Evolutionary conservation across 2,329 filamentous ascomycete species (phyloP), one percentile per base, ranked within the genome.

Genomic region (Fusarium solani-melongenae): DNA sequence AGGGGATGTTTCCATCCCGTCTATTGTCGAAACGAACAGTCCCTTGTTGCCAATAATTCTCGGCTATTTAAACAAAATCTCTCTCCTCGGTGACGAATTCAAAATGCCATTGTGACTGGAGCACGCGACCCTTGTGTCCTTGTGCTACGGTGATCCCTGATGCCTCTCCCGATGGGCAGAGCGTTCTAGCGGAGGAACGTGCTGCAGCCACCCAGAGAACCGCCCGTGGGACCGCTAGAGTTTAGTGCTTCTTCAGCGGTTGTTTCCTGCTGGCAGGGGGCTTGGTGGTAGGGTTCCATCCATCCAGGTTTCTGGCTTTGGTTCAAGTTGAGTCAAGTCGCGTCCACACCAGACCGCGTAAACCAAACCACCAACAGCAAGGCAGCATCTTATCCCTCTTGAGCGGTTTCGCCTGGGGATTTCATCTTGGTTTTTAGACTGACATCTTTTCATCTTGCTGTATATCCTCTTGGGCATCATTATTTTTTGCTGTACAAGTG

Each of bases 321-420:
- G 49, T 44, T 20, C 27, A 53, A 74, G 61, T 62, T 56, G 56
- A 72, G 58, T 24, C 53, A 62, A 61, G 70, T 74, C 71, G 67
- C 71, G 71, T 73, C 53, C 53, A 56, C 31, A 72, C 53, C 38
- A 72, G 69, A 75, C 64, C 72, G 72, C 72, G 72, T 62, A 55
- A 46, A 46, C 41, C 65, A 59, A 74, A 64, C 49, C 51, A 56
- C n/a, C 62, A 64, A 14, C 27, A 58, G 71, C 51, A 61, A 66
- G 46, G 33, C 44, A 58, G 56, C 46, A 53, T 51, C 27, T 53
- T 29, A 53, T 46, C 33, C 17, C n/a, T 49, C 39, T 58, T 55
- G 39, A 27, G 41, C 41, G 14, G 22, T 51, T 29, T 12, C 46
- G 17, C 33, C 29, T 62, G 6, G 27, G 11, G 31, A 53, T 22